phyloP scores from a whole-genome alignment of 192 early-diverging fungal genomes.

The Podochytrium sp. region DNA sequence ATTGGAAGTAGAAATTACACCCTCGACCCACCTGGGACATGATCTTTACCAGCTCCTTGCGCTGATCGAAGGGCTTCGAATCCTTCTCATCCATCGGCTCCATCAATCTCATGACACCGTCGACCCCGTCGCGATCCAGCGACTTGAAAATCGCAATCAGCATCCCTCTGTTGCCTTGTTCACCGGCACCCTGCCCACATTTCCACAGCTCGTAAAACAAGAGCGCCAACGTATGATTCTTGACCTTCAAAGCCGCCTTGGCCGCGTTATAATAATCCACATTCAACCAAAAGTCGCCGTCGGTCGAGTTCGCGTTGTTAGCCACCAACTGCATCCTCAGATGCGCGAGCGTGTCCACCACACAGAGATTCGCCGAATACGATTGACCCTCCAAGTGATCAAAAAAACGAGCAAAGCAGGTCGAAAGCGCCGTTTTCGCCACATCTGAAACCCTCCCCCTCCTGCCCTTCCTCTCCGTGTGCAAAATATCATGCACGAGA shows the following conservation, averaged over 20 bases:
- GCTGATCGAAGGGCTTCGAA: neutral
- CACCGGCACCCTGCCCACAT: neutral
- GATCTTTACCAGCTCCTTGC: slow-evolving; percentile 11
- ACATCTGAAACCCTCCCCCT: too few species aligned
- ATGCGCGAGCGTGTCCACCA: neutral
- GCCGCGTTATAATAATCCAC: slow-evolving; percentile 32
- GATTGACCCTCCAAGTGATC: slow-evolving; percentile 4
- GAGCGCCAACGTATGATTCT: slow-evolving; percentile 30
- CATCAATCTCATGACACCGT: slow-evolving; percentile 36
- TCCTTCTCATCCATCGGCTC: slow-evolving; percentile 23
- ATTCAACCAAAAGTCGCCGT: slow-evolving; percentile 44
- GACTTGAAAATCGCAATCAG: slow-evolving; percentile 34
- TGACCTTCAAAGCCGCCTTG: slow-evolving; percentile 28
- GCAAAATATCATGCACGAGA: slow-evolving; percentile 18
- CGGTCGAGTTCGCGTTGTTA: slow-evolving; percentile 1
- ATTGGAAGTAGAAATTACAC: too few species aligned
- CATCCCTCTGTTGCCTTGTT: neutral
- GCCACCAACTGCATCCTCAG: slow-evolving; percentile 28
- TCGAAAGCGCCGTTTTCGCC: neutral
- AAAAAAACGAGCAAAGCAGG: slow-evolving; percentile 1
- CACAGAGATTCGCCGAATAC: neutral
- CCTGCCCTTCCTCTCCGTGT: neutral
- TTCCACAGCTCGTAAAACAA: slow-evolving; percentile 43
- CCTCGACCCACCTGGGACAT: too few species aligned
- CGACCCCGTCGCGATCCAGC: slow-evolving; percentile 45